Base-by-base conservation (phyloP, 192 early-diverging fungal species). In the Linnemannia schmuckeri region DNA sequence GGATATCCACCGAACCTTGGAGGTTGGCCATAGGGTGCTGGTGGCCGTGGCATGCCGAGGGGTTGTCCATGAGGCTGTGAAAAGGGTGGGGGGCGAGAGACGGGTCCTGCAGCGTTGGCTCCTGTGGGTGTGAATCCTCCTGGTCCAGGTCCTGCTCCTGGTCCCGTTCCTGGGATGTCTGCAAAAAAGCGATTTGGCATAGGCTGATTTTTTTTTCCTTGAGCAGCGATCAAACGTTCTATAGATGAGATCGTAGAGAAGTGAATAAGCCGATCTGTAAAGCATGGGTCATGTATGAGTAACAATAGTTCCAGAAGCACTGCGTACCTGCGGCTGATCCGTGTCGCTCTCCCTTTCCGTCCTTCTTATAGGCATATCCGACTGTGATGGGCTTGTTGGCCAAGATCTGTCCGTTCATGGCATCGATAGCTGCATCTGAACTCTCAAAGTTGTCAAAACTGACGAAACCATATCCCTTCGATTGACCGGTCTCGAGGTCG, bases 341-440 rank as follows among this genome's bases (percentile, higher is more conserved):
- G 81, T 99, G 99, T 27, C 97, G 83, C 84, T 99, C 98, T 38
- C 99, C 99, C 88, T 97, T 97, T 38, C 97, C 97, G 80, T 99
- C 99, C 89, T 99, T 99, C 88, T 99, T 99, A 82, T 97, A 97
- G 3, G 98, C 97, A 90, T 97, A 99, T 22, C 90, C 90, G 12
- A 98, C 98, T 41, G 90, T 94, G 76, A 99, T 96, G 40, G 95
- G 94, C 82, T 98, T 98, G 85, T 97, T 97, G 88, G 96, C 96
- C 88, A 99, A 86, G 88, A 96, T 99, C 89, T 99, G 98, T 12
- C 97, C 96, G 85, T 99, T 96, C 99, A 99, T 98, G 4, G 97
- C 96, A 89, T 98, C 97, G 63, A 99, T 95, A 0, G 99, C 99
- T n/a, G 95, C 94, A 91, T 99, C 99, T 0, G 98, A 93, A 10